Base-by-base conservation (phyloP, 352 stramenopile genomes). In the Phytophthora pisi region DNA sequence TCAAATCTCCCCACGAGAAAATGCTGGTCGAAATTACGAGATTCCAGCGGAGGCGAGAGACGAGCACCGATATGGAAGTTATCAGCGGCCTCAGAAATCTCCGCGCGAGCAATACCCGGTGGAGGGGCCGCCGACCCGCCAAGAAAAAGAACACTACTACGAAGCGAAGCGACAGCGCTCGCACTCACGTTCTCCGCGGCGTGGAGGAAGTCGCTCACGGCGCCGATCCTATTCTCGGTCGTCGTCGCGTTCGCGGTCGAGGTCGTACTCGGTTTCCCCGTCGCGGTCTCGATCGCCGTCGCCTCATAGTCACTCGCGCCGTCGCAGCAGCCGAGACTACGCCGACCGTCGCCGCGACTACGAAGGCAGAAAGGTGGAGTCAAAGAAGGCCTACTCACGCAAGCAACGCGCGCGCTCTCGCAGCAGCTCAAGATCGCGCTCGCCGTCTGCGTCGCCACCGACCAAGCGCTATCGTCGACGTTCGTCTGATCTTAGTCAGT, bases 161-260 rank as follows among this genome's bases (percentile, higher is more conserved):
- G 52, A 78, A 34, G 55, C 31, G 23, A 79, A 72, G 15, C 53
- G 68, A 36, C 50, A 51, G 16, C 71, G 64, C 30, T 82, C 73
- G 23, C 72, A 71, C 24, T 82, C 76, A 30, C 68, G 71, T 5
- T 85, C 77, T 3, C 70, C 72, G 5, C 61, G 64, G 20, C 62
- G 45, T 45, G 61, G 69, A 56, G 67, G 24, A 63, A 61, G 55
- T 72, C 71, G 64, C 26, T 75, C 64, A 62, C 66, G 16, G 11
- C 77, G 57, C 30, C 68, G 68, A 7, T 84, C 72, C 16, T 73
- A 75, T 61, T 86, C 73, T 1, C 51, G 69, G 9, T 81, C 75
- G 13, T 78, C 66, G 18, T 80, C 82, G 28, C 66, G 72, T 2
- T 88, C 79, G 15, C 75, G 58, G 0, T 92, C 79, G 4, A 63